Conservation (phyloP, 2,329 filamentous ascomycete genomes). For the Xylariaceae sp. region DNA sequence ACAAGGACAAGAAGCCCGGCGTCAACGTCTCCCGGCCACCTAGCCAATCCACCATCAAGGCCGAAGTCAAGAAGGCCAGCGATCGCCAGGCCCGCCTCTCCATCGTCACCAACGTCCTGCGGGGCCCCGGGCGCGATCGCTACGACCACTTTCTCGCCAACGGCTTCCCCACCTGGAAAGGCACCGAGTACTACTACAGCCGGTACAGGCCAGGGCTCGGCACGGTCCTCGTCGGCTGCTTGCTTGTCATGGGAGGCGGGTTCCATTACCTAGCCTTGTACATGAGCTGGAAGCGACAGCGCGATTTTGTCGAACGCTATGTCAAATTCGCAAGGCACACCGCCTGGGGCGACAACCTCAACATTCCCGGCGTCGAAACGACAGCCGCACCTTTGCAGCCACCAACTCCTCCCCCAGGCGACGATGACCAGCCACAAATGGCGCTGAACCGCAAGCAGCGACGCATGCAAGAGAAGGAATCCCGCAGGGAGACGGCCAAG, state of each 20-base stretch:
- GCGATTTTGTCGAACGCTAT: slow-evolving; percentile 87
- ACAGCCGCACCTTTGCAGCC: slow-evolving; percentile 41
- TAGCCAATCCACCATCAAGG: slow-evolving; percentile 69
- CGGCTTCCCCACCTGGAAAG: slow-evolving; percentile 95
- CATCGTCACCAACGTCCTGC: slow-evolving; percentile 81
- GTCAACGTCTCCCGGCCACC: slow-evolving; percentile 69
- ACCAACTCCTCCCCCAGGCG: slow-evolving; percentile 44
- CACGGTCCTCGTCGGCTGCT: slow-evolving; percentile 76
- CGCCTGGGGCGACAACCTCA: slow-evolving; percentile 83
- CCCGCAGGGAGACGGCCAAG: slow-evolving; percentile 65
- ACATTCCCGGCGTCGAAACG: slow-evolving; percentile 64
- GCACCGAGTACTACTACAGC: slow-evolving; percentile 97
- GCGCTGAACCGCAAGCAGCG: slow-evolving; percentile 82
- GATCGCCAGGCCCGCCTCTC: slow-evolving; percentile 82
- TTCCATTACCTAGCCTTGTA: slow-evolving; percentile 84
- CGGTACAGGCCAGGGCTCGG: slow-evolving; percentile 89
- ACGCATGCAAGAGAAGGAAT: slow-evolving; percentile 82
- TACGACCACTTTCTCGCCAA: slow-evolving; percentile 94
- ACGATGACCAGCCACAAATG: slow-evolving; percentile 50
- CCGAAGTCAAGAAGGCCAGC: slow-evolving; percentile 75
- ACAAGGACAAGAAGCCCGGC: slow-evolving; percentile 56
- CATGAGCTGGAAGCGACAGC: slow-evolving; percentile 85
- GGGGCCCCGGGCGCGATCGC: slow-evolving; percentile 74
- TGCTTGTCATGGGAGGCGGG: slow-evolving; percentile 77
- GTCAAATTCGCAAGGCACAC: slow-evolving; percentile 83